A percentile compares a stretch with the other conserved stretches of the same genome.
Evolutionary conservation across 768 basidiomycete species (phyloP).

Genomic region (Phylloporus arenicola): DNA sequence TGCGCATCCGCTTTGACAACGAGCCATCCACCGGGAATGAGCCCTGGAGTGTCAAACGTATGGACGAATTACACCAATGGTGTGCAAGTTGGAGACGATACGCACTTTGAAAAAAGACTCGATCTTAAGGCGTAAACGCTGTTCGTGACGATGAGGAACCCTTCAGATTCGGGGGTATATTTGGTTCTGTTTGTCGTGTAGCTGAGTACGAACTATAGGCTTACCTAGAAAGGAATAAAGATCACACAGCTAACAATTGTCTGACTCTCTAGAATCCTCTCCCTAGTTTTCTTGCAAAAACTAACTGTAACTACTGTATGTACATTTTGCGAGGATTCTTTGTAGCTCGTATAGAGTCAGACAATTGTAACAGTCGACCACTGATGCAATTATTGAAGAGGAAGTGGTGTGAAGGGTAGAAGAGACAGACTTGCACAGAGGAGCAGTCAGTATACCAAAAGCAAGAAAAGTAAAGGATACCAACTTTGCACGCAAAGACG

Average conservation of each 20-base stretch:
- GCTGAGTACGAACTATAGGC: constrained; percentile 8
- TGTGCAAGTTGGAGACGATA: neutral
- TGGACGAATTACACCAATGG: neutral
- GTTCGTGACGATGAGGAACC: constrained; percentile 21
- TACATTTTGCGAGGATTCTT: too few relatives aligned
- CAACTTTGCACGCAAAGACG: constrained; percentile 75
- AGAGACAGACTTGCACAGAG: constrained; percentile 52
- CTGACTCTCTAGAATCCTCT: too few relatives aligned
- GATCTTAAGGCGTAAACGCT: constrained; percentile 25
- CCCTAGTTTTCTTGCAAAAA: too few relatives aligned
- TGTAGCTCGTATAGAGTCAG: too few relatives aligned
- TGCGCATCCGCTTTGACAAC: constrained; percentile 13
- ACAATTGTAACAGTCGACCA: too few relatives aligned
- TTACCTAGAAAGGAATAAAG: neutral
- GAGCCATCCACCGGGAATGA: constrained; percentile 30
- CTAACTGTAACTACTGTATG: too few relatives aligned
- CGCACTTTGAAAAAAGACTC: constrained; percentile 27
- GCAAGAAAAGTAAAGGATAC: constrained; percentile 3
- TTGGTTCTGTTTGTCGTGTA: constrained; percentile 25
- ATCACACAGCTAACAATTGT: too few relatives aligned
- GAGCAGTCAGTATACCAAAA: neutral
- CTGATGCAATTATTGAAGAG: constrained; percentile 55
- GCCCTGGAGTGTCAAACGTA: neutral
- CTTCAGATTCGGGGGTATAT: constrained; percentile 13
- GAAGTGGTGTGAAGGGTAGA: constrained; percentile 76